Base-by-base conservation (phyloP, 2,329 filamentous ascomycete genomes). In the Xylariaceae sp. region DNA sequence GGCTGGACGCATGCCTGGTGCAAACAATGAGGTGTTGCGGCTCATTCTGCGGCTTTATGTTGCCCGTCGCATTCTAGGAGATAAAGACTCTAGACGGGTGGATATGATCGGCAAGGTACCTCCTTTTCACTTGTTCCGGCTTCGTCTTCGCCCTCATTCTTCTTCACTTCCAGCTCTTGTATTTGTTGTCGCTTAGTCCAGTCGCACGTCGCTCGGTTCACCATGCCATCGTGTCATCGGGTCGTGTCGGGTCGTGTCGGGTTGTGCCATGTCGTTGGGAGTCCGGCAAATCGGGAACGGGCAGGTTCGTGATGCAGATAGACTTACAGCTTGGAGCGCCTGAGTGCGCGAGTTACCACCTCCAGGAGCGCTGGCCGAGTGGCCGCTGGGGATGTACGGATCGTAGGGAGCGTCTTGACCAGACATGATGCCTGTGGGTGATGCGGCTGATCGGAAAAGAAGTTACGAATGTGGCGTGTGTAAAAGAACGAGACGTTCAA, bases 261-360 rank as follows among this genome's bases (percentile, higher is more conserved):
- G 42, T 45, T 6, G 42, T 45, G 11, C 17, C 42, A 15, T 15
- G 42, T 11, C 42, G 42, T 13, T 45, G 13, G 13, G 42, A 30
- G 42, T n/a, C 65, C 63, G 57, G 62, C 63, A 61, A 67, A 64
- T 59, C 63, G 57, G 62, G 62, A 62, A 64, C 54, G 58, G 55
- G 61, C 53, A 53, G 56, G 62, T 60, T 60, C 61, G 15, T 60
- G 66, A 60, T 63, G 56, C 62, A 45, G 59, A 66, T 58, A 61
- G 59, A 86, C 90, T 81, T 88, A 96, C 91, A 77, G 88, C 88
- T 84, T 96, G 90, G 68, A 96, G 83, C 66, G 88, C 88, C 66
- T 81, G 78, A 57, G 82, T 80, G 74, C 83, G 76, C 62, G 75
- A 74, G 73, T 76, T 83, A 66, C 75, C 80, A 67, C 75, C 74